These are phyloP conservation scores for Musa beccarii DNA, from an alignment of 176 grass and related monocot species.

Conservation along the genomic window DNA sequence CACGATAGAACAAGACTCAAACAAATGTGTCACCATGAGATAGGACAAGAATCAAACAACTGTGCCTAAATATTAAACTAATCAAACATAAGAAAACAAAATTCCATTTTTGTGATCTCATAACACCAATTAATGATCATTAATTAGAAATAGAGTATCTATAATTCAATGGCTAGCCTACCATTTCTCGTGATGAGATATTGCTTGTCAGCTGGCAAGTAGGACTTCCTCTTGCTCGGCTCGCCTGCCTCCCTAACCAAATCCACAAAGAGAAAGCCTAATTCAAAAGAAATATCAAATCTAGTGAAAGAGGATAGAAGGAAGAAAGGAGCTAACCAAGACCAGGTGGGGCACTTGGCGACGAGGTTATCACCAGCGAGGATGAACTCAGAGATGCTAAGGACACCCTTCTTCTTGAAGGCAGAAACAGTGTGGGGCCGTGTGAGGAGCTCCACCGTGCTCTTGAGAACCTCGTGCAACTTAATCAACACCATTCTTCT, in stretches of 20 bases:
- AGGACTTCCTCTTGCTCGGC: constrained; percentile 65
- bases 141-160: too few relatives aligned
- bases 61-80: background rate
- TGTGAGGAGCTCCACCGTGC: constrained; percentile 68
- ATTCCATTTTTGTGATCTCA: background rate
- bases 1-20: too few relatives aligned
- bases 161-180: constrained; percentile 16
- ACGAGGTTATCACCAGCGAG: constrained; percentile 95
- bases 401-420: constrained; percentile 90
- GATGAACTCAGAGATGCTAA: constrained; percentile 84
- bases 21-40: too few relatives aligned
- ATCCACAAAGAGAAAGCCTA: background rate
- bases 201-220: constrained; percentile 74
- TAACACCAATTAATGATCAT: background rate
- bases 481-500: constrained; percentile 57
- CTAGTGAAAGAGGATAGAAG: background rate
- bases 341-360: constrained; percentile 97
- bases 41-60: too few relatives aligned
- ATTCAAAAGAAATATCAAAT: background rate
- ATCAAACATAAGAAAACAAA: background rate
- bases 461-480: constrained; percentile 71
- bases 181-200: constrained; percentile 89
- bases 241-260: constrained; percentile 72
- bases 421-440: constrained; percentile 63
- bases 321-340: constrained; percentile 42